Conservation (phyloP, 768 basidiomycete species). For the Boletus rubropictus region DNA sequence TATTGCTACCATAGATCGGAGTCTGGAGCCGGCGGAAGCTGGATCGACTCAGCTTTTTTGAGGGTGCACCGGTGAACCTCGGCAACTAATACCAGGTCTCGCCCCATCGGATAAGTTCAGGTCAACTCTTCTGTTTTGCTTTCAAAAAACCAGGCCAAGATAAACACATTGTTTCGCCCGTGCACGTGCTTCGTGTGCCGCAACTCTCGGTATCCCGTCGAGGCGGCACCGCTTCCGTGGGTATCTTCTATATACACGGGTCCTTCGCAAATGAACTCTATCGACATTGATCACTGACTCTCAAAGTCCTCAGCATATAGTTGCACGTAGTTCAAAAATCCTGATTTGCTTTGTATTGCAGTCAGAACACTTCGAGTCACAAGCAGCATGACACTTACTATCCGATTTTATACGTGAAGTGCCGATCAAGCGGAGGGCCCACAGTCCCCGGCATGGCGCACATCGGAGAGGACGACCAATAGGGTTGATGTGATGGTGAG, state of each 20-base stretch:
- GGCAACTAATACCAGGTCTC: background rate
- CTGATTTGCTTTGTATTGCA: conserved; percentile 25
- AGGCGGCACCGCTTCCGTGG: background rate
- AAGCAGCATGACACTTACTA: conserved; percentile 21
- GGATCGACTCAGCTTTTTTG: background rate
- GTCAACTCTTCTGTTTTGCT: conserved; percentile 5
- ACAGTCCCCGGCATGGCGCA: conserved; percentile 17
- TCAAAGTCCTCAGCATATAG: conserved; percentile 35
- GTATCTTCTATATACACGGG: background rate
- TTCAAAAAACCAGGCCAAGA: background rate
- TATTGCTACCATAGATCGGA: background rate
- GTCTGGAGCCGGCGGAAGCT: background rate
- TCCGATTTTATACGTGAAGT: conserved; percentile 28
- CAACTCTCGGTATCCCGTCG: background rate
- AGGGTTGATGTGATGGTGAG: conserved; percentile 29
- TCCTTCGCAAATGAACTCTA: background rate
- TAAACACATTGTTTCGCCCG: background rate
- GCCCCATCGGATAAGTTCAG: background rate
- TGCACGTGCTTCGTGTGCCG: background rate
- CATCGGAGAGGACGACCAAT: conserved; percentile 37
- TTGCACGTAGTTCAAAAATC: conserved; percentile 36
- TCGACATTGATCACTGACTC: background rate
- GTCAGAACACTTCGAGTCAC: background rate
- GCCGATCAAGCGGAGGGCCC: conserved; percentile 17
- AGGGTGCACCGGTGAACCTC: background rate